Base-by-base conservation (phyloP, 805 yeast genomes). In the Ogataea nakhonphanomensis region DNA sequence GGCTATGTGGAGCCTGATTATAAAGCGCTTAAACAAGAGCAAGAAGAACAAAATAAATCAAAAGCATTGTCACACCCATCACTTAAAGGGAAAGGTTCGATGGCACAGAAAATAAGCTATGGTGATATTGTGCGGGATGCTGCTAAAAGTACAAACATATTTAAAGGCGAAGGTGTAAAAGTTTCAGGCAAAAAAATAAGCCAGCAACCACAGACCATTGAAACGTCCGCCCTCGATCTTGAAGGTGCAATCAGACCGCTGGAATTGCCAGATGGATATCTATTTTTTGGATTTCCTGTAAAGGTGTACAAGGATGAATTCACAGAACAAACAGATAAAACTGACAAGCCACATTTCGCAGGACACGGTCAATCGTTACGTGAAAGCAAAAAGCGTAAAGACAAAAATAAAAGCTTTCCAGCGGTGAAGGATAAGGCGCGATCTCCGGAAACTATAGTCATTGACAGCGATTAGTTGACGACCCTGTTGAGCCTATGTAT, bases 1-100 rank as follows among this genome's bases (percentile, higher is more conserved):
- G 99, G 99, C 0, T 93, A 93, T 59, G 96, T 86, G 13, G 98
- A 91, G 58, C 96, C 96, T 1, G 89, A 85, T 48, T 77, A 76
- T 45, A 63, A 69, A 38, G 57, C 51, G 38, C 46, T 47, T 48
- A 58, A 69, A 48, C 70, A 65, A 41, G 77, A 78, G 13, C 62
- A 65, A 31, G 61, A 43, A 21, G 54, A 47, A 29, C 57, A 58
- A 10, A 55, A 61, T n/a, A 63, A 63, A 39, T 65, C 71, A 7
- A 53, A 65, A 9, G 64, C 62, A 7, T 57, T 72, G 23, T 61
- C 68, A 8, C 55, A 55, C 5, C 66, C 67, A 1, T 53, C 63
- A 3, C 41, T 65, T 23, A 58, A 57, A 27, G 68, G 69, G 5
- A 48, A 53, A 33, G 91, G 86, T 1, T 72, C 87, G 0, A 87